phyloP scores from a whole-genome alignment of 305 asterid species.

The Solanum hybrid region DNA sequence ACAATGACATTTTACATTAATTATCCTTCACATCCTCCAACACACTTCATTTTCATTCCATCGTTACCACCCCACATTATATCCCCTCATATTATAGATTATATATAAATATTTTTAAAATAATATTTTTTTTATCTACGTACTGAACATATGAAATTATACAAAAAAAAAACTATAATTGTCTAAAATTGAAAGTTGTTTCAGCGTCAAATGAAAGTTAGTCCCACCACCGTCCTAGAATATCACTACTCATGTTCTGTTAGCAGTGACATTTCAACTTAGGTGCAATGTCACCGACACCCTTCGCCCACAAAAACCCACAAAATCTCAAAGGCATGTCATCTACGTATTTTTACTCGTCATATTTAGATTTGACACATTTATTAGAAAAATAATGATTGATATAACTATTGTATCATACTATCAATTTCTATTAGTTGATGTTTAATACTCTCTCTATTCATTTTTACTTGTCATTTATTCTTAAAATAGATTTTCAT shows the following conservation, averaged over 20 bases:
- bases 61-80: too few species aligned
- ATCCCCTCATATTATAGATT: too few species aligned
- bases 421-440: background rate
- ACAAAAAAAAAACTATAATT: too few species aligned
- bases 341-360: background rate
- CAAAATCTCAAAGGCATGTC: background rate
- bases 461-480: too few species aligned
- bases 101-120: too few species aligned
- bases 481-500: too few species aligned
- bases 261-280: background rate
- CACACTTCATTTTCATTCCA: background rate
- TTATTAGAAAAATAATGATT: too few species aligned
- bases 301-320: background rate
- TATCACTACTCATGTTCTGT: background rate
- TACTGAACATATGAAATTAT: too few species aligned
- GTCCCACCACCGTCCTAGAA: background rate
- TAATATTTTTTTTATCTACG: too few species aligned
- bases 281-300: background rate
- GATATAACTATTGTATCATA: background rate
- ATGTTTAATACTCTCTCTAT: too few species aligned
- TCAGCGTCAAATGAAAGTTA: background rate
- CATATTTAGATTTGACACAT: too few species aligned
- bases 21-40: background rate
- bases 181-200: background rate
- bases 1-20: too few species aligned